These are phyloP conservation scores for Rhizopogon vinicolor DNA, from an alignment of 768 basidiomycete genomes.

Conservation along the genomic window DNA sequence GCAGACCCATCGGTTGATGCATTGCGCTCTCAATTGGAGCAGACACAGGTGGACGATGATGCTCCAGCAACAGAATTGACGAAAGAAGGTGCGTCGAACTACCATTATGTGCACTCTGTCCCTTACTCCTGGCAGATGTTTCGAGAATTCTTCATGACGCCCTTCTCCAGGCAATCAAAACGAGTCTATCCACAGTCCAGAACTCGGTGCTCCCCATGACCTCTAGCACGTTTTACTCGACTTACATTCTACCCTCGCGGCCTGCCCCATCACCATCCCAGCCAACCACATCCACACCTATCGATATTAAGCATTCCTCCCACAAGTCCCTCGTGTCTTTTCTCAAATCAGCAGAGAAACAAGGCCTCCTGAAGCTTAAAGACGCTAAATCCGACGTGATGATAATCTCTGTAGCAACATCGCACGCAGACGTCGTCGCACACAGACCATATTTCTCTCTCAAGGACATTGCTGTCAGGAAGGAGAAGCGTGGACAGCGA, in stretches of 20 bases:
- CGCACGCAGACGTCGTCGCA: conserved; percentile 50
- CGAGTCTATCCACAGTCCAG: conserved; percentile 42
- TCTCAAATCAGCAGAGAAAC: conserved; percentile 74
- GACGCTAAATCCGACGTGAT: conserved; percentile 50
- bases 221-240: conserved; percentile 71
- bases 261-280: conserved; percentile 42
- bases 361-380: conserved; percentile 68
- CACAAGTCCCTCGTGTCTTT: conserved; percentile 82
- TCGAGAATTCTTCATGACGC: conserved; percentile 52
- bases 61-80: not conserved
- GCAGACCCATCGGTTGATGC: not conserved
- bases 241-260: conserved; percentile 71
- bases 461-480: conserved; percentile 57
- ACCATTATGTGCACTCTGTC: not conserved
- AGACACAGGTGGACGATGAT: conserved; percentile 36
- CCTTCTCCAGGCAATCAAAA: conserved; percentile 62
- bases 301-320: conserved; percentile 74
- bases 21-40: not conserved
- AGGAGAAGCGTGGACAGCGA: conserved; percentile 52
- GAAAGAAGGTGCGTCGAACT: not conserved
- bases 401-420: conserved; percentile 46
- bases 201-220: conserved; percentile 66
- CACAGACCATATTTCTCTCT: conserved; percentile 56
- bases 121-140: not conserved
- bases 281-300: conserved; percentile 34